Evolutionary conservation across 345 rosid species (phyloP).

Genomic region (Toxicodendron radicans): DNA sequence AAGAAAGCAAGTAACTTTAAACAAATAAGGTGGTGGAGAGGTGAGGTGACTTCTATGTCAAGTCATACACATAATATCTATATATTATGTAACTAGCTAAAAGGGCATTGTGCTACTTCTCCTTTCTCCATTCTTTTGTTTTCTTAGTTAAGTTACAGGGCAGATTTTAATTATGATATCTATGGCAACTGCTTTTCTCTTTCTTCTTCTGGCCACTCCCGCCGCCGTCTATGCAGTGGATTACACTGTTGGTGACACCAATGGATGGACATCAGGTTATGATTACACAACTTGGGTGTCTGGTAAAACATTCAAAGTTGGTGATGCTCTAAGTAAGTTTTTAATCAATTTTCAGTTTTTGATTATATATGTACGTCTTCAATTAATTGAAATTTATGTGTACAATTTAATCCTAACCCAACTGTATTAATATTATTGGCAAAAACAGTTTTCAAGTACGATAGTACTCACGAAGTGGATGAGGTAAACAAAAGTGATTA

Average conservation of each 20-base stretch:
- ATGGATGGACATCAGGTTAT: conserved; percentile 35
- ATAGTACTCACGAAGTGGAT: conserved; percentile 30
- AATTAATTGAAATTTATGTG: too few relatives aligned
- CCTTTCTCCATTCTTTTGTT: not conserved
- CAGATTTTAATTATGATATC: conserved; percentile 12
- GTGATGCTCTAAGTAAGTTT: conserved; percentile 45
- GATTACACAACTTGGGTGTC: conserved; percentile 37
- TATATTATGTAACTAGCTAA: conserved; percentile 15
- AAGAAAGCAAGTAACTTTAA: not conserved
- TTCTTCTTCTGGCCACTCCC: conserved; percentile 37
- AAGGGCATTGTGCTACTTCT: conserved; percentile 7
- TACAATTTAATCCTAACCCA: not conserved
- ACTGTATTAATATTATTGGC: not conserved
- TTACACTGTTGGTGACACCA: conserved; percentile 38
- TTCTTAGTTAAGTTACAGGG: not conserved
- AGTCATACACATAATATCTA: not conserved
- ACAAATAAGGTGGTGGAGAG: not conserved
- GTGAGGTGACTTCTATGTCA: conserved; percentile 2
- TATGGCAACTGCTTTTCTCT: conserved; percentile 28
- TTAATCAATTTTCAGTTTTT: not conserved
- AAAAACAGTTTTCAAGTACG: conserved; percentile 44
- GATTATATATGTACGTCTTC: not conserved
- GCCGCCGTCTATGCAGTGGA: conserved; percentile 31
- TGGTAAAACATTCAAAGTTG: conserved; percentile 42
- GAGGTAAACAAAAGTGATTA: conserved; percentile 36